phyloP scores from a whole-genome alignment of 2,329 filamentous ascomycete genomes.

The Phialophora expanda region DNA sequence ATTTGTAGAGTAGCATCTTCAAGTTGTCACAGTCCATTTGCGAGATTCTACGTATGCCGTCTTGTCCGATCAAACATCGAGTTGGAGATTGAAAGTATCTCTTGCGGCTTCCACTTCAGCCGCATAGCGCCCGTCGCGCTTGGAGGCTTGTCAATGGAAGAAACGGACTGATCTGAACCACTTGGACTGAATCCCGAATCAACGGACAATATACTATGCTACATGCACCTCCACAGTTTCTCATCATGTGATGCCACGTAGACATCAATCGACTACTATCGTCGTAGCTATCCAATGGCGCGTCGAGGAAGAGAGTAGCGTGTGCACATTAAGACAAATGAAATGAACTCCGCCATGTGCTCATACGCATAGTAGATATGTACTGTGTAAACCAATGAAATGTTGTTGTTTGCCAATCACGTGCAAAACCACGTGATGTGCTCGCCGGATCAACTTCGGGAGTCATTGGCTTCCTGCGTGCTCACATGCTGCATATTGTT shows the following conservation, averaged over 20 bases:
- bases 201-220: neutral
- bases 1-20: conserved; percentile 36
- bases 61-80: neutral
- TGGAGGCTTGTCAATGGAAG: neutral
- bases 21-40: conserved; percentile 54
- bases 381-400: too few species aligned
- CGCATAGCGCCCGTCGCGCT: neutral
- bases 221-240: too few species aligned
- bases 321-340: too few species aligned
- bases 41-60: neutral
- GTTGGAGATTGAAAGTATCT: neutral
- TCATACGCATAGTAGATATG: too few species aligned
- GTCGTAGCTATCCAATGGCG: too few species aligned
- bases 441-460: conserved; percentile 14
- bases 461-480: neutral
- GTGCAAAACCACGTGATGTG: neutral
- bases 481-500: neutral
- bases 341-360: too few species aligned
- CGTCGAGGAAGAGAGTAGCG: too few species aligned
- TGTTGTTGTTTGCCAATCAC: too few species aligned
- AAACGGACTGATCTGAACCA: neutral
- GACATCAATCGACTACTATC: too few species aligned
- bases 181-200: neutral
- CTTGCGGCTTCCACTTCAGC: neutral
- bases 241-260: too few species aligned